Evolutionary conservation across 345 rosid genomes (phyloP), one percentile per base, ranked within the genome.

Genomic region (Nephelium lappaceum): DNA sequence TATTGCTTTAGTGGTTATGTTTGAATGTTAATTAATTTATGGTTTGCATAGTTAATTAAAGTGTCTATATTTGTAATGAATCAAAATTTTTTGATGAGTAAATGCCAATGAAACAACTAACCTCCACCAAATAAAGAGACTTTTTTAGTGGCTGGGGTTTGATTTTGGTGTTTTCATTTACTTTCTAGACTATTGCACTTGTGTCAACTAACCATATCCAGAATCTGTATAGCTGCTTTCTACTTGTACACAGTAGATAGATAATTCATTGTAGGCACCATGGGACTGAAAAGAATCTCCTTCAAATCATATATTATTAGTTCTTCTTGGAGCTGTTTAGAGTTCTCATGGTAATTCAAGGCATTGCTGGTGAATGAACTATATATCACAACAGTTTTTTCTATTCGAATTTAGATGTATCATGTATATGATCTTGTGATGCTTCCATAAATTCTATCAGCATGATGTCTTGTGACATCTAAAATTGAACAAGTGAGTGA

Each of bases 121-220:
- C 1, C 23, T 19, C 74, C 42, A 31, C 64, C 47, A 70, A 47
- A 70, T 19, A 53, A 71, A 15, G 23, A 5, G 42, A 41, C 19
- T 25, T 53, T 71, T 49, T 71, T 5, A 69, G 3, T 21, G 23
- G 74, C 53, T 27, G 62, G 51, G 62, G 61, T 9, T 51, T 71
- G 25, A 18, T 15, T 69, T 45, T 31, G 74, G 74, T 49, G 63
- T 53, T 71, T 53, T 71, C 25, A 18, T 51, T 71, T 55, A 36
- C 63, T 71, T 53, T 51, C 64, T 71, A 71, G 27, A 18, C 38
- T 71, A 23, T 7, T 45, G 72, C 19, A 51, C 53, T 11, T 6
- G 24, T 19, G 23, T 71, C 74, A 51, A 24, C 58, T 69, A 45
- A 23, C 25, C 18, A 23, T 69, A 8, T 47, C 72, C 15, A 12